Percentiles rank a stretch among this genome's conserved stretches.
Conservation (phyloP, 768 basidiomycete genomes). For the Termitomyces sp. region DNA sequence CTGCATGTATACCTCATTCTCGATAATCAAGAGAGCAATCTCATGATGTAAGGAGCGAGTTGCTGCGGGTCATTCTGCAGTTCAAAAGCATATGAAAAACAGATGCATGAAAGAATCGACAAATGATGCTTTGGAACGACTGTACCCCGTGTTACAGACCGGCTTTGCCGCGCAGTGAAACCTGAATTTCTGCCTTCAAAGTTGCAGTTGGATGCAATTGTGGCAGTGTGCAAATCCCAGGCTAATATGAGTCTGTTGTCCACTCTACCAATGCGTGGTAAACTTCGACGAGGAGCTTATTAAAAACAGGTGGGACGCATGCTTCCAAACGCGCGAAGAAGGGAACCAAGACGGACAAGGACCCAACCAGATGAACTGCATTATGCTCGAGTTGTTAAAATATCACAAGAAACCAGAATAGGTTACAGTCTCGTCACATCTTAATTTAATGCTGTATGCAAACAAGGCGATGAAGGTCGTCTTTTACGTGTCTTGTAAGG, state of each 20-base stretch:
- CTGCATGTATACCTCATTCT: slow-evolving; percentile 41
- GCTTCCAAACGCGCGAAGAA: neutral
- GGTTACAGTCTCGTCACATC: neutral
- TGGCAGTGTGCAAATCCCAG: neutral
- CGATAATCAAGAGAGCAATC: slow-evolving; percentile 22
- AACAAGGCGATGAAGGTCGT: neutral
- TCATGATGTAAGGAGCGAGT: slow-evolving; percentile 25
- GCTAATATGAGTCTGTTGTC: neutral
- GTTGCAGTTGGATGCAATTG: neutral
- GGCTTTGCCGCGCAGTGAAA: neutral
- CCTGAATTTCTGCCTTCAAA: neutral
- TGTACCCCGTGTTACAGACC: neutral
- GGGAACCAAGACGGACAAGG: neutral
- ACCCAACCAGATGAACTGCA: neutral
- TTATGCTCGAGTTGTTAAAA: neutral
- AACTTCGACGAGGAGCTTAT: neutral
- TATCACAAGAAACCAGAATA: neutral
- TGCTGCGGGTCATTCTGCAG: neutral
- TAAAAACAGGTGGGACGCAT: neutral
- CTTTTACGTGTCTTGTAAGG: neutral
- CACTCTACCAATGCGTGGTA: neutral
- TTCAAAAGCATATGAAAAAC: neutral
- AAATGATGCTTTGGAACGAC: neutral
- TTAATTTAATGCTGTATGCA: neutral
- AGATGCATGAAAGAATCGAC: neutral